phyloP scores from a whole-genome alignment of 75 land plant species.

The Cryptomeria japonica region DNA sequence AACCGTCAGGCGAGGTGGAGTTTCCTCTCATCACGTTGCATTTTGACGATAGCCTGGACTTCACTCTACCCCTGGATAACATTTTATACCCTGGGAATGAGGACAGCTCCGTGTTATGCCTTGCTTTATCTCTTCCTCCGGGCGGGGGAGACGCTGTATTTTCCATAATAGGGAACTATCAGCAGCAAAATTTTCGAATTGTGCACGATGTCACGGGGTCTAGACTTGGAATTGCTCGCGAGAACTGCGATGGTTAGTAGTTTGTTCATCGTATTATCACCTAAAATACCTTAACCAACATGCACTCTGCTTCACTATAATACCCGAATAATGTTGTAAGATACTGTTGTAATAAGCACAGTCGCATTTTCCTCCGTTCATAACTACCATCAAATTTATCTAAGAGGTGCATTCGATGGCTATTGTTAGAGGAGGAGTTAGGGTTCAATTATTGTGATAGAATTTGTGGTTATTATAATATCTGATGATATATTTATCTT shows the following conservation, averaged over 20 bases:
- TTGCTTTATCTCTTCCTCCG: constrained; percentile 59
- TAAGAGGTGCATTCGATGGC: too few relatives aligned
- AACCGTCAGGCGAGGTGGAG: constrained; percentile 14
- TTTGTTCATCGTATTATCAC: too few relatives aligned
- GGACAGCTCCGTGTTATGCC: constrained; percentile 44
- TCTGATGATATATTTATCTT: too few relatives aligned
- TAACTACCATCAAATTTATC: too few relatives aligned
- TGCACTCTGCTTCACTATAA: too few relatives aligned
- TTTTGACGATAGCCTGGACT: constrained; percentile 41
- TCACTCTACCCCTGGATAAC: constrained; percentile 55
- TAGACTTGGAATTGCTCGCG: constrained; percentile 46
- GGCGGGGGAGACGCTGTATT: constrained; percentile 39
- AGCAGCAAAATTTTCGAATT: constrained; percentile 61
- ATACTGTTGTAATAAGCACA: too few relatives aligned
- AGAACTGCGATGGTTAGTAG: constrained; percentile 28
- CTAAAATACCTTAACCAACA: too few relatives aligned
- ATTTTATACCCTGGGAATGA: constrained; percentile 18
- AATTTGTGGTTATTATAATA: too few relatives aligned
- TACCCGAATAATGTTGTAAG: too few relatives aligned
- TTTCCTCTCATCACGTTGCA: constrained; percentile 47
- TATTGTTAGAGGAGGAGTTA: too few relatives aligned
- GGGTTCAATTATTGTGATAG: too few relatives aligned
- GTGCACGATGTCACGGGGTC: constrained; percentile 45
- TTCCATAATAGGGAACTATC: constrained; percentile 54
- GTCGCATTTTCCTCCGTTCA: too few relatives aligned